These are phyloP conservation scores for Cercospora nicotianae DNA, from an alignment of 2,329 filamentous ascomycete genomes.

Conservation along the genomic window DNA sequence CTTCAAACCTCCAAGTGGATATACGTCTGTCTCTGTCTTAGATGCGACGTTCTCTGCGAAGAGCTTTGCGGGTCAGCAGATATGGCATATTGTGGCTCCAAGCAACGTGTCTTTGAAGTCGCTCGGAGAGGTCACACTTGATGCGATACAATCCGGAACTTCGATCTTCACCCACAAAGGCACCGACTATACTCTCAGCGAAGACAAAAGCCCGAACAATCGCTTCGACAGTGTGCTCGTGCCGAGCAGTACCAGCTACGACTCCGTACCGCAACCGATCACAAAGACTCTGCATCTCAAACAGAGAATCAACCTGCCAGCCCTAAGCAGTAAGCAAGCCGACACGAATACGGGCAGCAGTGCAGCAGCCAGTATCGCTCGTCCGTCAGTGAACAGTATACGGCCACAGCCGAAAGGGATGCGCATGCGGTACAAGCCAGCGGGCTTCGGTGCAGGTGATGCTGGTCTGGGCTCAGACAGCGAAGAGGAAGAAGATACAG, in stretches of 20 bases:
- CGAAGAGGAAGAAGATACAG: conserved; percentile 47
- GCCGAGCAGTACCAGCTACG: conserved; percentile 35
- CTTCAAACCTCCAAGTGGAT: conserved; percentile 44
- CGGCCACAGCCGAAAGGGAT: conserved; percentile 68
- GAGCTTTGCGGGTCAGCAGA: conserved; percentile 66
- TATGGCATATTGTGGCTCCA: conserved; percentile 79
- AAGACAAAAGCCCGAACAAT: conserved; percentile 17
- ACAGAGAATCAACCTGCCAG: conserved; percentile 59
- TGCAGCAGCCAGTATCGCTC: conserved; percentile 46
- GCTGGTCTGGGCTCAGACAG: conserved; percentile 44
- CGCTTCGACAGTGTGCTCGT: conserved; percentile 29
- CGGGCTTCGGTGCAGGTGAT: conserved; percentile 56
- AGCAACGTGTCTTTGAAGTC: conserved; percentile 67
- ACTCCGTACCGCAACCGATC: conserved; percentile 47
- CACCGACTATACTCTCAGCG: conserved; percentile 54
- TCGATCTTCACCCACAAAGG: conserved; percentile 63
- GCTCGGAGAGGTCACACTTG: conserved; percentile 64
- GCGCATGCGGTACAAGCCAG: conserved; percentile 65
- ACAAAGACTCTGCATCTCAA: conserved; percentile 65
- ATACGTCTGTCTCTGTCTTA: conserved; percentile 52
- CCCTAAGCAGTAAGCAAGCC: conserved; percentile 43
- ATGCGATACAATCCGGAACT: conserved; percentile 55
- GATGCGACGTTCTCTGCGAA: conserved; percentile 50
- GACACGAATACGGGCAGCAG: conserved; percentile 43
- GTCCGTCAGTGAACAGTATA: conserved; percentile 53